phyloP scores from a whole-genome alignment of 148 eudicot species.

The Arctostaphylos glauca region DNA sequence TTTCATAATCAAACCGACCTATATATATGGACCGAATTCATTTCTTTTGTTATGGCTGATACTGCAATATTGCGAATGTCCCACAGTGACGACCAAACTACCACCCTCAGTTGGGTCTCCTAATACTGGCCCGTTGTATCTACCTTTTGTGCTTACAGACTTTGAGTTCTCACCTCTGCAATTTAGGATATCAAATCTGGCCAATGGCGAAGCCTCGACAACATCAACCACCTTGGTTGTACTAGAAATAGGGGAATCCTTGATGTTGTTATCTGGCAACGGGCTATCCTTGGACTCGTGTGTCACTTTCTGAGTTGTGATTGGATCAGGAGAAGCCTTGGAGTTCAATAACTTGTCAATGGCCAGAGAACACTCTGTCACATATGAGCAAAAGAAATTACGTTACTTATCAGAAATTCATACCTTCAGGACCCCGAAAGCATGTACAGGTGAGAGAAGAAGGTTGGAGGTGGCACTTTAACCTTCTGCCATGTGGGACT shows the following conservation, averaged over 20 bases:
- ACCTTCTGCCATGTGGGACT: slow-evolving; percentile 40
- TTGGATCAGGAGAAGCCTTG: slow-evolving; percentile 23
- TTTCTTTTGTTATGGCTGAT: slow-evolving; percentile 9
- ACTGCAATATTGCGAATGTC: slow-evolving; percentile 17
- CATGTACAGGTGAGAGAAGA: slow-evolving; percentile 21
- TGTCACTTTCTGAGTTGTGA: slow-evolving; percentile 2
- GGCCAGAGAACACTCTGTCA: slow-evolving; percentile 24
- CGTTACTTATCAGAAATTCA: background rate
- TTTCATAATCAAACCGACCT: background rate
- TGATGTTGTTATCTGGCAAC: slow-evolving; percentile 10
- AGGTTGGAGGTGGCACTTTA: background rate
- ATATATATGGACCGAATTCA: slow-evolving; percentile 28
- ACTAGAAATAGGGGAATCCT: slow-evolving; percentile 26
- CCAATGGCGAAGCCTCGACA: slow-evolving; percentile 52
- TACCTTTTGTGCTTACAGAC: slow-evolving; percentile 21
- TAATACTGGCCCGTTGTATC: background rate
- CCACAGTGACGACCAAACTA: slow-evolving; percentile 10
- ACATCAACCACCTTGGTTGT: slow-evolving; percentile 34
- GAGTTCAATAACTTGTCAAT: slow-evolving; percentile 21
- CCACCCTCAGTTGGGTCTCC: background rate
- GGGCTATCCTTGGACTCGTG: slow-evolving; percentile 26
- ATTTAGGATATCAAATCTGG: slow-evolving; percentile 56
- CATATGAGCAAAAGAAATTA: background rate
- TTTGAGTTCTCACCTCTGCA: slow-evolving; percentile 33
- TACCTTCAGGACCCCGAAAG: background rate